Evolutionary conservation across 1,284 basidiomycete genomes (phyloP).

Genomic region (Cryptococcus jaspeensis): DNA sequence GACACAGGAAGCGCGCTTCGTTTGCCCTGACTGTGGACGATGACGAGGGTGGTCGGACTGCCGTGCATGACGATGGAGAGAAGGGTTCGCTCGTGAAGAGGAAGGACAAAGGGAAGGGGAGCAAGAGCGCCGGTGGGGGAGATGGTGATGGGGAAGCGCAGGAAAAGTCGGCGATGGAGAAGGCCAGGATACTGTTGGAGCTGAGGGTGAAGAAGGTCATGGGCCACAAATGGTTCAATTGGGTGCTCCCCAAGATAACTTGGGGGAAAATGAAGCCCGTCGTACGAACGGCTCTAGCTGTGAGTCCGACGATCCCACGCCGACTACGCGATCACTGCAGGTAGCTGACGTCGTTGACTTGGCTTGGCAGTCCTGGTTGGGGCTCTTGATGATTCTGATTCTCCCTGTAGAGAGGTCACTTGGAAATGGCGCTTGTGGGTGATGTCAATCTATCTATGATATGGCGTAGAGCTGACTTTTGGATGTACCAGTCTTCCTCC

Average conservation of each 20-base stretch:
- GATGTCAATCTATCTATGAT: background rate
- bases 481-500: conserved; percentile 33
- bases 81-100: background rate
- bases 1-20: conserved; percentile 8
- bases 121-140: background rate
- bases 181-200: background rate
- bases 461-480: background rate
- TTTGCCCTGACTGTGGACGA: conserved; percentile 7
- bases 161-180: conserved; percentile 3
- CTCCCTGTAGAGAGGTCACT: conserved; percentile 31
- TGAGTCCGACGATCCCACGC: conserved; percentile 19
- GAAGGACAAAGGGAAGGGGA: background rate
- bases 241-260: conserved; percentile 40
- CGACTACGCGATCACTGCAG: background rate
- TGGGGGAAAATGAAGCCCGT: conserved; percentile 40
- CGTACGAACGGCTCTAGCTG: conserved; percentile 39
- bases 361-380: conserved; percentile 44
- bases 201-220: conserved; percentile 13
- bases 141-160: background rate
- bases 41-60: background rate
- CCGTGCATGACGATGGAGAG: background rate
- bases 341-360: background rate
- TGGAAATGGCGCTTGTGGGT: conserved; percentile 45
- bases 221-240: conserved; percentile 36
- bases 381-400: conserved; percentile 43